phyloP scores from a whole-genome alignment of 768 basidiomycete species.

The Galerina sulciceps region DNA sequence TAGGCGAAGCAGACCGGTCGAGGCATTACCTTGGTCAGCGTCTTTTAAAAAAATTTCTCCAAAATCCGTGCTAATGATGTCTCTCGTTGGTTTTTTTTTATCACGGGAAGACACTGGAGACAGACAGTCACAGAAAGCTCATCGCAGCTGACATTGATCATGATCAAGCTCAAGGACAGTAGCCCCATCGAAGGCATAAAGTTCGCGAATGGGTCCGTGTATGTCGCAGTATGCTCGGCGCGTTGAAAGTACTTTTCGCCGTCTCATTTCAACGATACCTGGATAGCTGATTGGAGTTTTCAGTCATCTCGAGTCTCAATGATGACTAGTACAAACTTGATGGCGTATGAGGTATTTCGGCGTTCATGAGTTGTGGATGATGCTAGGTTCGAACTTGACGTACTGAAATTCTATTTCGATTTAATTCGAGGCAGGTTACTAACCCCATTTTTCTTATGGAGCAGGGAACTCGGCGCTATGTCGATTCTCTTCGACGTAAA shows the following conservation, averaged over 20 bases:
- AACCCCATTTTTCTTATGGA: too few species aligned
- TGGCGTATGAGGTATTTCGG: constrained; percentile 44
- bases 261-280: not conserved
- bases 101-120: constrained; percentile 71
- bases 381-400: constrained; percentile 35
- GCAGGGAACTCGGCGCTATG: too few species aligned
- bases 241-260: constrained; percentile 6
- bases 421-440: too few species aligned
- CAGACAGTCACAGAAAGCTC: constrained; percentile 55
- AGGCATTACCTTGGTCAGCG: constrained; percentile 41
- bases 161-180: constrained; percentile 74
- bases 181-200: constrained; percentile 46
- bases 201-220: constrained; percentile 51
- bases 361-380: constrained; percentile 57
- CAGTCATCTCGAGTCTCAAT: constrained; percentile 64
- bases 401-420: too few species aligned
- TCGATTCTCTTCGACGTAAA: too few species aligned
- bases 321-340: constrained; percentile 66
- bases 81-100: too few species aligned
- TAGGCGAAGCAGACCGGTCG: constrained; percentile 36
- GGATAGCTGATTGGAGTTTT: not conserved
- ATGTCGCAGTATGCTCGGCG: constrained; percentile 67
- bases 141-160: constrained; percentile 71
- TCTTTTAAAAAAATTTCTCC: not conserved
- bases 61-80: not conserved